Percentiles rank a stretch among this genome's conserved stretches.
Evolutionary conservation across 768 basidiomycete genomes (phyloP).

Genomic region (Butyriboletus loyo): DNA sequence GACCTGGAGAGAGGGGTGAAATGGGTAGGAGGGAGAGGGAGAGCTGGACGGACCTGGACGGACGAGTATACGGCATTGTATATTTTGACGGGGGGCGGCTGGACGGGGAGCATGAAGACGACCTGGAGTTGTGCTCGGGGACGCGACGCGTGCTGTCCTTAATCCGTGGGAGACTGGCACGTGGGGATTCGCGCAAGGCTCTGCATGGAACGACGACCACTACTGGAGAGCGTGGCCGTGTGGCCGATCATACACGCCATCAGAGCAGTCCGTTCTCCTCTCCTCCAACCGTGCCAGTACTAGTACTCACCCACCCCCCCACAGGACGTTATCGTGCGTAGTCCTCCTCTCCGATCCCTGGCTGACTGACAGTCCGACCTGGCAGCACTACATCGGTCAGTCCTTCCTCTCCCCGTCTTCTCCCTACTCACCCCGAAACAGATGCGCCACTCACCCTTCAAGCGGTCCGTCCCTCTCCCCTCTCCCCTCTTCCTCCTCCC

Average conservation of each 20-base stretch:
- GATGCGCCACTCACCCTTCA: slow-evolving; percentile 85
- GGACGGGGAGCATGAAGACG: slow-evolving; percentile 34
- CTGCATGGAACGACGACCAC: slow-evolving; percentile 35
- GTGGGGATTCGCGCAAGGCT: neutral
- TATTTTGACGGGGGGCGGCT: slow-evolving; percentile 66
- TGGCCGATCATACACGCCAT: slow-evolving; percentile 84
- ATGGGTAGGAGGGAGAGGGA: neutral
- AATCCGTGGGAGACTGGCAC: slow-evolving; percentile 22
- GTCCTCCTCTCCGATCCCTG: too few species aligned
- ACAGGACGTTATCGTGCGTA: slow-evolving; percentile 61
- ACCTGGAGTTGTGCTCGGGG: slow-evolving; percentile 19
- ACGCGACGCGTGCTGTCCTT: slow-evolving; percentile 30
- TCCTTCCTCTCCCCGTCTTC: slow-evolving; percentile 2
- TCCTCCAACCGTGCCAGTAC: slow-evolving; percentile 8
- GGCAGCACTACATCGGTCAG: slow-evolving; percentile 68
- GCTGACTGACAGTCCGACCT: neutral
- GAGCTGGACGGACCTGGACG: slow-evolving; percentile 56
- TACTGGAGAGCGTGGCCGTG: slow-evolving; percentile 57
- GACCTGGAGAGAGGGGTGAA: slow-evolving; percentile 47
- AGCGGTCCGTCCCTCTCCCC: slow-evolving; percentile 47
- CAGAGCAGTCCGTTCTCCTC: slow-evolving; percentile 41
- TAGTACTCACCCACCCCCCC: slow-evolving; percentile 7
- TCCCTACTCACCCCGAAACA: slow-evolving; percentile 24
- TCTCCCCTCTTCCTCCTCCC: neutral
- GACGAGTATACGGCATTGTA: slow-evolving; percentile 93